Percentiles rank a stretch among this genome's conserved stretches.
Conservation (phyloP, 2,329 filamentous ascomycete genomes). For the Ophiostoma australiae region DNA sequence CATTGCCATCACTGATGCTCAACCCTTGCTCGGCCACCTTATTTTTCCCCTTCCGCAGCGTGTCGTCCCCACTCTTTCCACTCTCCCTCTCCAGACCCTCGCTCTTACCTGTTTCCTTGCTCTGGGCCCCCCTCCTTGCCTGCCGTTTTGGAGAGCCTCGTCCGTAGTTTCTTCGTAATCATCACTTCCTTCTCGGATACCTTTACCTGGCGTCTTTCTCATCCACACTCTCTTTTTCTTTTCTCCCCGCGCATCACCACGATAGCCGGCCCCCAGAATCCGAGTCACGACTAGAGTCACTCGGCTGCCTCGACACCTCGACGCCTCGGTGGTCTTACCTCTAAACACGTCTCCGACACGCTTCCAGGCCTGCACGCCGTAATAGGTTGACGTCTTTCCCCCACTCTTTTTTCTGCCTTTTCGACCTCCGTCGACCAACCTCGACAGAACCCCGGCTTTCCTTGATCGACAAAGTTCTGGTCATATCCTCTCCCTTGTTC, state of each 20-base stretch:
- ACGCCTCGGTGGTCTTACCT: neutral
- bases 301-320: neutral
- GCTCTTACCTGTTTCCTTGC: slow-evolving; percentile 15
- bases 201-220: neutral
- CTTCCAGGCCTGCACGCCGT: neutral
- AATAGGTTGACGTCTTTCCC: slow-evolving; percentile 12
- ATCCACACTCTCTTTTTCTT: neutral
- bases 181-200: neutral
- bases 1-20: neutral
- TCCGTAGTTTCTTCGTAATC: slow-evolving; percentile 12
- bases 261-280: neutral
- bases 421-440: neutral
- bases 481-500: neutral
- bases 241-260: neutral
- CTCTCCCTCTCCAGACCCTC: neutral
- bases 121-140: neutral
- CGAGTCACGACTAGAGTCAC: neutral
- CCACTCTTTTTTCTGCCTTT: slow-evolving; percentile 17
- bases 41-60: slow-evolving; percentile 23
- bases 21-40: slow-evolving; percentile 17
- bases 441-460: neutral
- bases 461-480: neutral
- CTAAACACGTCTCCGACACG: slow-evolving; percentile 4
- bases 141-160: slow-evolving; percentile 14
- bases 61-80: slow-evolving; percentile 23